Percentiles rank a stretch among this genome's conserved stretches.
phyloP scores from a whole-genome alignment of 2,329 filamentous ascomycete genomes.

The Penicillium hesseltinei region DNA sequence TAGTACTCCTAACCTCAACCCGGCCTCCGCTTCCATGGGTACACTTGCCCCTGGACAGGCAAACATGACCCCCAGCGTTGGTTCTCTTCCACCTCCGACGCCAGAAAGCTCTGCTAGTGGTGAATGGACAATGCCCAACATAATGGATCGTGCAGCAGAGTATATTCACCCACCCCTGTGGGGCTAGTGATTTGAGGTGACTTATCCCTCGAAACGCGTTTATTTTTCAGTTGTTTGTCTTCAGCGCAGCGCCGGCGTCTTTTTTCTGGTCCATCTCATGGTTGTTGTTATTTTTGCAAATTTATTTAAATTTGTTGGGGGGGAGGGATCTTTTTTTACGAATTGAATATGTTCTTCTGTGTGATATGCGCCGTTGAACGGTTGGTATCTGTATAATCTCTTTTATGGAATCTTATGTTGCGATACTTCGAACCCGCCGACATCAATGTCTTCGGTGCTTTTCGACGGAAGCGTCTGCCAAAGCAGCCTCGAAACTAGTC shows the following conservation, averaged over 20 bases:
- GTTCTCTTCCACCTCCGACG: conserved; percentile 45
- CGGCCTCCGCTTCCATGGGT: conserved; percentile 14
- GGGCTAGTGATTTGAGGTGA: conserved; percentile 26
- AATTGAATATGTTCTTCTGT: neutral
- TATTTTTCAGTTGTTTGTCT: conserved; percentile 3
- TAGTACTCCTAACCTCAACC: conserved; percentile 15
- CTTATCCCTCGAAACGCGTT: neutral
- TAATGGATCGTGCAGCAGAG: conserved; percentile 48
- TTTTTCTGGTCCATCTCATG: conserved; percentile 9
- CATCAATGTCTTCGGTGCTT: neutral
- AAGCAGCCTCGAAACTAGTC: neutral
- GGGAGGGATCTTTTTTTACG: neutral
- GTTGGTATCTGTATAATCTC: conserved; percentile 1
- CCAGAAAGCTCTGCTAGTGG: conserved; percentile 49
- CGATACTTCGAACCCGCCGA: neutral
- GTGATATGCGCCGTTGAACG: neutral
- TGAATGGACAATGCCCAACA: conserved; percentile 47
- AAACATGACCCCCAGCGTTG: conserved; percentile 34
- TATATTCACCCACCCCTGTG: conserved; percentile 50
- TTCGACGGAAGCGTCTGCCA: neutral
- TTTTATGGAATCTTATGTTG: neutral
- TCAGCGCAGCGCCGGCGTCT: conserved; percentile 13
- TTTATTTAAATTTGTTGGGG: neutral
- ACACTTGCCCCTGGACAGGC: conserved; percentile 20
- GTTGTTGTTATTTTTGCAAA: neutral